Evolutionary conservation across 176 grass and related monocot species (phyloP).

Genomic region (Phoenix dactylifera): DNA sequence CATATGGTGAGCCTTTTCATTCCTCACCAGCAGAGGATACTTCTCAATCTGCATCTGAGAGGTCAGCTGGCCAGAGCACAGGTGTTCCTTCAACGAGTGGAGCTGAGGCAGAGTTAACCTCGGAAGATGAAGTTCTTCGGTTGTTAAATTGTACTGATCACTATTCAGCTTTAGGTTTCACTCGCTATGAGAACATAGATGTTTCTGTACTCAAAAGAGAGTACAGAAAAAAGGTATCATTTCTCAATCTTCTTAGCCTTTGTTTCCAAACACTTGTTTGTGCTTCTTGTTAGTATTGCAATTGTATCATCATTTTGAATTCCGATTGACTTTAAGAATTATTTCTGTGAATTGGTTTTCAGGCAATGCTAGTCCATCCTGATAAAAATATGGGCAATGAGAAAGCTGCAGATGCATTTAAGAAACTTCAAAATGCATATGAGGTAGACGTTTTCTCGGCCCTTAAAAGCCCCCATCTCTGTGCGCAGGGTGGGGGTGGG

Average conservation of each 20-base stretch:
- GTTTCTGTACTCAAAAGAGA: constrained; percentile 77
- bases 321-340: too few species aligned
- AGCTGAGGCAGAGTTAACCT: constrained; percentile 63
- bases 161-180: constrained; percentile 88
- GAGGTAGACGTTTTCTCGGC: constrained; percentile 48
- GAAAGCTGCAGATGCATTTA: constrained; percentile 98
- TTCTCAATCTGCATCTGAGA: constrained; percentile 38
- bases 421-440: constrained; percentile 99
- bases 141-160: constrained; percentile 84
- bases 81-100: constrained; percentile 83
- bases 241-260: constrained; percentile 5
- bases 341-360: constrained; percentile 29
- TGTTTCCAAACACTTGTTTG: not conserved
- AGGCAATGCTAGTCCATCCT: constrained; percentile 99
- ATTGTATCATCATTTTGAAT: too few species aligned
- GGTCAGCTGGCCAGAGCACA: constrained; percentile 29
- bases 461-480: too few species aligned
- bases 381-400: constrained; percentile 99
- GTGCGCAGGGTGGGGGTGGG: too few species aligned
- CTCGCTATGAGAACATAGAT: constrained; percentile 68
- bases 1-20: constrained; percentile 41
- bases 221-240: constrained; percentile 96
- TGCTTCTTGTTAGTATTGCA: too few species aligned
- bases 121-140: constrained; percentile 81
- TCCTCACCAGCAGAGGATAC: constrained; percentile 33